phyloP scores from a whole-genome alignment of 176 grass and related monocot species.

The Oryza brachyantha region DNA sequence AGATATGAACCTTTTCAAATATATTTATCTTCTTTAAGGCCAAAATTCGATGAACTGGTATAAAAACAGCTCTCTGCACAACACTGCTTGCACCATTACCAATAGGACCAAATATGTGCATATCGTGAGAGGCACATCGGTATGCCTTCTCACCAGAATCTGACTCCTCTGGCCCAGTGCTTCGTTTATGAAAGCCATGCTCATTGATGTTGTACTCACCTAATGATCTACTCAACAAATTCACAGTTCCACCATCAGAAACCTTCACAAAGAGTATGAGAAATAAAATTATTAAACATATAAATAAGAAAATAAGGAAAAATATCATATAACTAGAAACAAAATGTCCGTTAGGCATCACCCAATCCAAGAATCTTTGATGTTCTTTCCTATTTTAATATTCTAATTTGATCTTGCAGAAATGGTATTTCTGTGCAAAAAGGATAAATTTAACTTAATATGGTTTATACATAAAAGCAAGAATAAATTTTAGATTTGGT shows the following conservation, averaged over 20 bases:
- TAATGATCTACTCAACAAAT: slow-evolving; percentile 83
- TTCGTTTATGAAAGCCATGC: slow-evolving; percentile 64
- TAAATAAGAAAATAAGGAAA: slow-evolving; percentile 15
- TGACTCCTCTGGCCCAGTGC: slow-evolving; percentile 41
- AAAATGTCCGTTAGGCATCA: background rate
- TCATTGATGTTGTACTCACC: slow-evolving; percentile 98
- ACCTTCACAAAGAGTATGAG: slow-evolving; percentile 47
- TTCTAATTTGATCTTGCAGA: background rate
- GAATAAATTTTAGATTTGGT: background rate
- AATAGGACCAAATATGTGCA: slow-evolving; percentile 93
- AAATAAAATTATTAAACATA: slow-evolving; percentile 20
- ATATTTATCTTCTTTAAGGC: slow-evolving; percentile 96
- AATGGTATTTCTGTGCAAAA: background rate
- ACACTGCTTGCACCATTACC: slow-evolving; percentile 89
- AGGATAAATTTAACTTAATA: background rate
- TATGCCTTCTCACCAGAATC: slow-evolving; percentile 68
- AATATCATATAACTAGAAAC: background rate
- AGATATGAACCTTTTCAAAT: slow-evolving; percentile 73
- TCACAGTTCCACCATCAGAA: slow-evolving; percentile 79
- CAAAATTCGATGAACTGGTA: slow-evolving; percentile 79
- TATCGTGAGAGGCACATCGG: slow-evolving; percentile 83
- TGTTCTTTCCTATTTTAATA: background rate
- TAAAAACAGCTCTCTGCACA: slow-evolving; percentile 79
- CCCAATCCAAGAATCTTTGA: background rate
- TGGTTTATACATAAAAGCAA: background rate